phyloP scores from a whole-genome alignment of 768 basidiomycete species.

The Gymnopilus dilepis region DNA sequence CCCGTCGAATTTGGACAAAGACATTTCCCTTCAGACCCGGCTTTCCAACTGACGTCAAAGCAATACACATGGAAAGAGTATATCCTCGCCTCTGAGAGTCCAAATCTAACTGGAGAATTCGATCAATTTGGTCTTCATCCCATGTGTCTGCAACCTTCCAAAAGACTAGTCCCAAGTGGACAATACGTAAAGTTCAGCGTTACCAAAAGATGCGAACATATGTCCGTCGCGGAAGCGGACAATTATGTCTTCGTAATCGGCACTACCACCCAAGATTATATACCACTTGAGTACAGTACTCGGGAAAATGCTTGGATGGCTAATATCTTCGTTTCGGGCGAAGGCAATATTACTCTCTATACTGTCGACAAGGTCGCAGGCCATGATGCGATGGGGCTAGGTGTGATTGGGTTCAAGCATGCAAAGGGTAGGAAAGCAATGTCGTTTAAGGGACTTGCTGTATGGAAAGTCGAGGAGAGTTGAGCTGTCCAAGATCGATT shows the following conservation, averaged over 20 bases:
- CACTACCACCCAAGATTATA: slow-evolving; percentile 36
- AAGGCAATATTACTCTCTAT: slow-evolving; percentile 40
- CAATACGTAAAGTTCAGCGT: slow-evolving; percentile 42
- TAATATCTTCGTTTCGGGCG: slow-evolving; percentile 39
- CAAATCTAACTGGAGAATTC: slow-evolving; percentile 41
- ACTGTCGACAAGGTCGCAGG: slow-evolving; percentile 40
- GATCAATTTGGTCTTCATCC: slow-evolving; percentile 39
- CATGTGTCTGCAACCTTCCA: slow-evolving; percentile 40
- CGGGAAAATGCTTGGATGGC: slow-evolving; percentile 48
- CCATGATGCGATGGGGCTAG: slow-evolving; percentile 47
- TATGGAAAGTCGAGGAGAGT: slow-evolving; percentile 45
- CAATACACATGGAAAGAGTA: slow-evolving; percentile 51
- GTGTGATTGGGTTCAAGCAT: slow-evolving; percentile 34
- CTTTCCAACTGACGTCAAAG: slow-evolving; percentile 46
- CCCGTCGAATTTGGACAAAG: slow-evolving; percentile 47
- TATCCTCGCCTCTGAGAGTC: slow-evolving; percentile 46
- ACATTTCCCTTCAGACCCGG: slow-evolving; percentile 50
- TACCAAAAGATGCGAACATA: slow-evolving; percentile 52
- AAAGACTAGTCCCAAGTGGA: slow-evolving; percentile 38
- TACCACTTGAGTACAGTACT: slow-evolving; percentile 39
- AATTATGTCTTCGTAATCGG: slow-evolving; percentile 47
- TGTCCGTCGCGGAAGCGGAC: slow-evolving; percentile 45
- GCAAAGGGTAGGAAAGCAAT: slow-evolving; percentile 44
- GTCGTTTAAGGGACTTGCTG: slow-evolving; percentile 41
- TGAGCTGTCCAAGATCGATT: too few relatives aligned